These are phyloP conservation scores for Amyloporia xantha DNA, from an alignment of 768 basidiomycete species.

Conservation along the genomic window DNA sequence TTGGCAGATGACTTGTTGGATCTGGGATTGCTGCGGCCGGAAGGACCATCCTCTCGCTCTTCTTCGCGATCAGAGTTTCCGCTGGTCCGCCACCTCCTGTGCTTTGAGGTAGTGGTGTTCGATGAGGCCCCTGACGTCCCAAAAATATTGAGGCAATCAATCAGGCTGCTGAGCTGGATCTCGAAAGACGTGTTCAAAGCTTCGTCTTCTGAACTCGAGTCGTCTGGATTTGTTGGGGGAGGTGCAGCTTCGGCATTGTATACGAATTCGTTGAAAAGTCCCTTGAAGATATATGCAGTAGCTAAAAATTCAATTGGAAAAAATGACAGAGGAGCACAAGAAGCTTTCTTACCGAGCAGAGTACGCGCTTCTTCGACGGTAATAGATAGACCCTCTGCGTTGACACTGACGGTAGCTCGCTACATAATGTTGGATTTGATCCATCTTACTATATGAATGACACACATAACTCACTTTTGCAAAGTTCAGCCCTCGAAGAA, in stretches of 20 bases:
- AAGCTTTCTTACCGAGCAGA: constrained; percentile 53
- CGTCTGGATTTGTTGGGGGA: constrained; percentile 16
- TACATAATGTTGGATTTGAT: constrained; percentile 20
- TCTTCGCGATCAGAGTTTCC: constrained; percentile 34
- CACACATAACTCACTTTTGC: constrained; percentile 50
- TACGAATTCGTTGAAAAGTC: constrained; percentile 74
- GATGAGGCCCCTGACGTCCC: constrained; percentile 57
- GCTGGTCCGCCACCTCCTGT: constrained; percentile 46
- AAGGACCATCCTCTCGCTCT: constrained; percentile 28
- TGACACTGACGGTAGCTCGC: constrained; percentile 73
- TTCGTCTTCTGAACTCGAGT: constrained; percentile 21
- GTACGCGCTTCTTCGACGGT: constrained; percentile 83
- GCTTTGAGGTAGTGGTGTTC: constrained; percentile 26
- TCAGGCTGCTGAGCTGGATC: constrained; percentile 73
- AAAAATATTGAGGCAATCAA: constrained; percentile 92
- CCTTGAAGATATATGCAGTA: constrained; percentile 73
- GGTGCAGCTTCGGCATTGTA: constrained; percentile 42
- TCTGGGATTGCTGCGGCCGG: constrained; percentile 17
- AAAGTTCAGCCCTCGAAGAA: constrained; percentile 81
- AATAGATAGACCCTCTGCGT: constrained; percentile 62
- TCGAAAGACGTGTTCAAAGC: constrained; percentile 49
- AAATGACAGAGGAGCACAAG: neutral
- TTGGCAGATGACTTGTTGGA: constrained; percentile 5
- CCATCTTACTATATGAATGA: neutral
- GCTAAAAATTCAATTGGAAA: constrained; percentile 37